phyloP scores from a whole-genome alignment of 768 basidiomycete species.

The Chalciporus chontae region DNA sequence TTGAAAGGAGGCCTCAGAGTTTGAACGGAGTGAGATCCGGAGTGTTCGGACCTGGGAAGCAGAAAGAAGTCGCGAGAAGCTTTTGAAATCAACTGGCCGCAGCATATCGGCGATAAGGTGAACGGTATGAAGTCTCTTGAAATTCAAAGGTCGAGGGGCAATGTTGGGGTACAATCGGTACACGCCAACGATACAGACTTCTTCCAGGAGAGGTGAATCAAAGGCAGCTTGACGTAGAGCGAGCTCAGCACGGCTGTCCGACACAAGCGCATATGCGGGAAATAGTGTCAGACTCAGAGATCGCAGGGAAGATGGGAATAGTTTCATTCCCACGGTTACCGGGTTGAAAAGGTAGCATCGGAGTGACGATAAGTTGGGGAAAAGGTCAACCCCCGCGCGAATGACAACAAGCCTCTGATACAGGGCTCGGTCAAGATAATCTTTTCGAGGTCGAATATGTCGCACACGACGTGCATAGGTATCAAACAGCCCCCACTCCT shows the following conservation, averaged over 20 bases:
- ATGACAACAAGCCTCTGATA: constrained; percentile 16
- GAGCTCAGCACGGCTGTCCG: constrained; percentile 13
- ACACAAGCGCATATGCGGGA: constrained; percentile 9
- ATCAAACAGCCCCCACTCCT: constrained; percentile 16
- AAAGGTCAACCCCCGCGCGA: constrained; percentile 7
- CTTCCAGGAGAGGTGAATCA: constrained; percentile 11
- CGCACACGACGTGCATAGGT: constrained; percentile 17
- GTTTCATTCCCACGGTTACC: constrained; percentile 5
- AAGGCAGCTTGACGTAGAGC: constrained; percentile 14
- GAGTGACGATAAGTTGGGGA: constrained; percentile 12
- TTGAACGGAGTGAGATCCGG: constrained; percentile 4
- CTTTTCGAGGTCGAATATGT: constrained; percentile 1
- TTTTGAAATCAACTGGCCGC: constrained; percentile 5
- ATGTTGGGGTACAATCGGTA: constrained; percentile 1
- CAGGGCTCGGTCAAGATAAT: constrained; percentile 11
- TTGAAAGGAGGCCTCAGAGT: constrained; percentile 1
- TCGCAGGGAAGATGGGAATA: constrained; percentile 17
- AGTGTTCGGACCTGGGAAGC: constrained; percentile 4
- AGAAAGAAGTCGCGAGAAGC: constrained; percentile 8
- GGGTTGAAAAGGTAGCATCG: constrained; percentile 11
- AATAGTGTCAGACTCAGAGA: constrained; percentile 6
- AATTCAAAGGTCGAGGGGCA: constrained; percentile 1
- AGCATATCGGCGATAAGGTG: constrained; percentile 6
- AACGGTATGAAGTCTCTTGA: constrained; percentile 9
- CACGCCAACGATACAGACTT: constrained; percentile 5